A percentile compares a stretch with the other conserved stretches of the same genome.
These are phyloP conservation scores for Pseudonitzschia multistriata DNA, from an alignment of 108 stramenopile genomes.

Conservation along the genomic window DNA sequence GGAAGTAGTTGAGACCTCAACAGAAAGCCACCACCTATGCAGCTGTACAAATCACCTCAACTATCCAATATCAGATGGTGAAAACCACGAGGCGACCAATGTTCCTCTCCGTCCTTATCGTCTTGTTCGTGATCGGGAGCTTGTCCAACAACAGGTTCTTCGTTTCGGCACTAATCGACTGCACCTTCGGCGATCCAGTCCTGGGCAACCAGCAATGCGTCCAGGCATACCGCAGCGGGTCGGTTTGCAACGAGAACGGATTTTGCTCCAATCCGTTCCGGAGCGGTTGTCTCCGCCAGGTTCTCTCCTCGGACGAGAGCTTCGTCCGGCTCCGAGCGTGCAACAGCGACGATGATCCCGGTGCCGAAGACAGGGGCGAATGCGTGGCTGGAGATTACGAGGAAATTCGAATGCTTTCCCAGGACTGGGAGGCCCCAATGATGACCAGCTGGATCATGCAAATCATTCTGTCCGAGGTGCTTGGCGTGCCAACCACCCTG, in stretches of 20 bases:
- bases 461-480: constrained; percentile 40
- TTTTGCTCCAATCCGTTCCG: constrained; percentile 42
- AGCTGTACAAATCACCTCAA: too few species aligned
- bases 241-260: constrained; percentile 7
- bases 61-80: too few species aligned
- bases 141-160: neutral
- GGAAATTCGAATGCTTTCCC: constrained; percentile 33
- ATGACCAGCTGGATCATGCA: constrained; percentile 41
- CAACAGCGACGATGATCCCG: constrained; percentile 18
- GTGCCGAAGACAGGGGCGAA: neutral
- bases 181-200: neutral
- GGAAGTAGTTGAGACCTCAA: too few species aligned
- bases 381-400: constrained; percentile 9
- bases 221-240: constrained; percentile 4
- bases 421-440: constrained; percentile 41
- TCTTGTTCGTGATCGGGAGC: too few species aligned
- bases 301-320: neutral
- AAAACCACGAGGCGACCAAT: too few species aligned
- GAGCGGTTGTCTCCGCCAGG: constrained; percentile 31
- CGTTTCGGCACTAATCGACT: neutral
- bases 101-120: too few species aligned
- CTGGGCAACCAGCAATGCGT: constrained; percentile 13
- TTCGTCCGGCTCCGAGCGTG: constrained; percentile 1
- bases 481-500: constrained; percentile 37
- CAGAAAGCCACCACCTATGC: too few species aligned